Base-by-base conservation (phyloP, 768 basidiomycete genomes). In the Suillus sp. region DNA sequence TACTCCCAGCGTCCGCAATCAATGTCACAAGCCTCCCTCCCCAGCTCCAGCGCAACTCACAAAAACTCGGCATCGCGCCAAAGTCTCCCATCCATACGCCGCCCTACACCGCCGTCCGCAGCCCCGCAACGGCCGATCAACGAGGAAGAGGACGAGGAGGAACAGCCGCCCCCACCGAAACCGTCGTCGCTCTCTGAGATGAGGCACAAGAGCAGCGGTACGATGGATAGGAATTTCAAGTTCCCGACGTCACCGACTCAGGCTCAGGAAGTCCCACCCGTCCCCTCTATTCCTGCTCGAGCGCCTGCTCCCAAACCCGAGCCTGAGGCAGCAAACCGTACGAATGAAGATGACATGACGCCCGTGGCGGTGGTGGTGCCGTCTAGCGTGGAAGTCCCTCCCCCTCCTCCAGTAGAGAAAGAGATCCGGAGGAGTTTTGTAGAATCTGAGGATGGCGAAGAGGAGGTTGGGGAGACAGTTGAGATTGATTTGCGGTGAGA, bases 391-490 rank as follows among this genome's bases (percentile, higher is more conserved):
- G 90, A 93, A 70, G 88, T 93, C 7, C 91, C 90, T 4, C 87
- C 91, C 0, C 92, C 92, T 4, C 90, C 91, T 30, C 90, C 89
- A 0, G 82, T 91, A 16, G 88, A 90, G 71, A 92, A 93, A 76
- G 89, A 92, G 73, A 78, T 75, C 38, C 71, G 77, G 59, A 70
- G 77, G 65, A 76, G 74, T 10, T 68, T 75, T 22, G 69, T 74
- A 25, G 88, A 86, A 37, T 83, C 47, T 11, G 88, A 88, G 32
- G 74, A 87, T 10, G 83, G 73, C 0, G 90, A 91, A 42, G 91
- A 91, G 59, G 92, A 92, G 35, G 83, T 92, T 53, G 92, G 91
- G 0, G 89, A 89, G 72, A 92, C 89, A 6, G 91, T 85, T 37
- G 91, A 92, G 68, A 89, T 91, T 65, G 80, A 83, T 45, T 75